These are phyloP conservation scores for Pythium periplocum DNA, from an alignment of 352 stramenopile species.

Conservation along the genomic window DNA sequence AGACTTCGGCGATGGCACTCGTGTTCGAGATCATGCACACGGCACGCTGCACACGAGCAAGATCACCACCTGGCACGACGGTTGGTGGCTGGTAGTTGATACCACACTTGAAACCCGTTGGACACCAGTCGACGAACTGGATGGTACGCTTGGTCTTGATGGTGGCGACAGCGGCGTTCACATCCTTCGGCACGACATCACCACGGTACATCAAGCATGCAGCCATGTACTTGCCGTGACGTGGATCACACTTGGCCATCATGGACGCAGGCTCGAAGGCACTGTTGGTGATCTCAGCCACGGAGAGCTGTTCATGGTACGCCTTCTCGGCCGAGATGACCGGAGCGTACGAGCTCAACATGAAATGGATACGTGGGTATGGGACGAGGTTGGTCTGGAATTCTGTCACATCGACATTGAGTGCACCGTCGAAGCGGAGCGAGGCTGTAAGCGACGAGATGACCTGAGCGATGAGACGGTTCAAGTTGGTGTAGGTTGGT, in stretches of 20 bases:
- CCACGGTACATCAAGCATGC: conserved; percentile 98
- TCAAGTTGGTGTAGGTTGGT: conserved; percentile 99
- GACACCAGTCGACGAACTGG: conserved; percentile 97
- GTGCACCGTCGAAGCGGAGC: conserved; percentile 96
- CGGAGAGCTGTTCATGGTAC: conserved; percentile 96
- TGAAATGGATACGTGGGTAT: conserved; percentile 99
- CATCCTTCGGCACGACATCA: conserved; percentile 89
- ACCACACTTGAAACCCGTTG: conserved; percentile 96
- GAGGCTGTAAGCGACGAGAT: conserved; percentile 98
- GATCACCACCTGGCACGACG: conserved; percentile 92
- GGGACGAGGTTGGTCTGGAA: conserved; percentile 99
- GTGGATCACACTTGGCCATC: conserved; percentile 98
- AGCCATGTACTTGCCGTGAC: conserved; percentile 99
- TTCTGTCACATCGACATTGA: conserved; percentile 99
- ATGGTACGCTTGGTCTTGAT: conserved; percentile 98
- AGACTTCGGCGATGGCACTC: conserved; percentile 96
- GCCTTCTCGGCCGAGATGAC: conserved; percentile 98
- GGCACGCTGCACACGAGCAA: conserved; percentile 93
- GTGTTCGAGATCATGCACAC: conserved; percentile 98
- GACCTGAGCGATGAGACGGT: conserved; percentile 96
- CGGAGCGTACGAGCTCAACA: conserved; percentile 97
- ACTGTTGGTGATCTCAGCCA: conserved; percentile 98
- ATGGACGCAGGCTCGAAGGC: conserved; percentile 96
- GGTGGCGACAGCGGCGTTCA: conserved; percentile 93
- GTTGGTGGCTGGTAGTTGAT: conserved; percentile 97